These are phyloP conservation scores for Vaccinium corymbosum DNA, from an alignment of 148 eudicot species.

Conservation along the genomic window DNA sequence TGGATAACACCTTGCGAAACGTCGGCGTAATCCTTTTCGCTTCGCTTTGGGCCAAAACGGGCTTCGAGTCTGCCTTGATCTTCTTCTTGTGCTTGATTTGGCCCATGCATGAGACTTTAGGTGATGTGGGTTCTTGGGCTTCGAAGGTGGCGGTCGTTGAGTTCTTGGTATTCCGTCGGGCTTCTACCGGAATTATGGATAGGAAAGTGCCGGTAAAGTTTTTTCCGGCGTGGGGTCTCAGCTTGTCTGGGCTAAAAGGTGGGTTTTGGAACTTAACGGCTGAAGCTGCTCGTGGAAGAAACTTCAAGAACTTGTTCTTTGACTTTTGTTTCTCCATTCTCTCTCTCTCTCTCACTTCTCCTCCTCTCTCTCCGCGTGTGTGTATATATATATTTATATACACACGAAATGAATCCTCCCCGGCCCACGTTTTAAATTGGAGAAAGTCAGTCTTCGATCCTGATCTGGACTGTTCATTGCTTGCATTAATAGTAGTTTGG, in stretches of 20 bases:
- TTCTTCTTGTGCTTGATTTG: conserved; percentile 67
- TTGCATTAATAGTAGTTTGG: too few species aligned
- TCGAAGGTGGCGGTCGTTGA: not conserved
- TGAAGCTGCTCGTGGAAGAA: conserved; percentile 57
- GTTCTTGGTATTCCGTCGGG: conserved; percentile 39
- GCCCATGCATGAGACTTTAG: conserved; percentile 88
- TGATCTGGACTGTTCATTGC: too few species aligned
- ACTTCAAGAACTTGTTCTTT: conserved; percentile 51
- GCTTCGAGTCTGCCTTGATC: conserved; percentile 16
- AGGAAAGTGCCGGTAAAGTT: conserved; percentile 55
- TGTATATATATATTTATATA: not conserved
- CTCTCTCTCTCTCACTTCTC: not conserved
- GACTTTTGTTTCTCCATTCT: conserved; percentile 24
- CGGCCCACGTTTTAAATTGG: too few species aligned
- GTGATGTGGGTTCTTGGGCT: conserved; percentile 68
- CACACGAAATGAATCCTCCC: too few species aligned
- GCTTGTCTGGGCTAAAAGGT: conserved; percentile 51
- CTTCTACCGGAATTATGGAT: conserved; percentile 54
- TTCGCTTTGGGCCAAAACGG: not conserved
- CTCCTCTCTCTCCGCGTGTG: not conserved
- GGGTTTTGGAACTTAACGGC: conserved; percentile 50
- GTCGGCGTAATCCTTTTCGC: conserved; percentile 5
- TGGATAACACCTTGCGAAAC: conserved; percentile 11
- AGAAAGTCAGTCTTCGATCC: too few species aligned
- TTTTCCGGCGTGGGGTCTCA: conserved; percentile 27